Conservation (phyloP, 2,329 filamentous ascomycete genomes). For the Blastomyces silverae region DNA sequence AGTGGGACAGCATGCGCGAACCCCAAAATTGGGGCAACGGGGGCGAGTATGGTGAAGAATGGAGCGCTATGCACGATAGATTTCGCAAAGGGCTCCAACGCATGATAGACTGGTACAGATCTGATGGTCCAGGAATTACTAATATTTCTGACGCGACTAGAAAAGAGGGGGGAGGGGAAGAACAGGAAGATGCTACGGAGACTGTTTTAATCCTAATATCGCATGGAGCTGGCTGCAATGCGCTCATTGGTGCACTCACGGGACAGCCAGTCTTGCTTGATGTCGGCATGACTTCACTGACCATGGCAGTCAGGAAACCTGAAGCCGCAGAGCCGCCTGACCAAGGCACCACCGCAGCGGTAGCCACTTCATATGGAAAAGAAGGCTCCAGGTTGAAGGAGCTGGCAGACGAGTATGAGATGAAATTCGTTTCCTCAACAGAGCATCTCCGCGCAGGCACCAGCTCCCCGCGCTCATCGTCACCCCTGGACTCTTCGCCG, state of each 20-base stretch:
- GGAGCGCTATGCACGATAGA: constrained; percentile 88
- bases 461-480: constrained; percentile 25
- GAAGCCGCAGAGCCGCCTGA: constrained; percentile 3
- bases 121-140: constrained; percentile 35
- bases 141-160: constrained; percentile 15
- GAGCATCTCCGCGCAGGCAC: constrained; percentile 53
- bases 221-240: constrained; percentile 93
- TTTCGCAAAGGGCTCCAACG: constrained; percentile 73
- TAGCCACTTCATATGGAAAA: neutral
- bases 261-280: constrained; percentile 87
- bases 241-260: constrained; percentile 83
- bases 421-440: constrained; percentile 54
- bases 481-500: constrained; percentile 24
- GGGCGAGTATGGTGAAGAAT: constrained; percentile 84
- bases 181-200: constrained; percentile 55
- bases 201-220: constrained; percentile 82
- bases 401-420: constrained; percentile 46
- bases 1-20: constrained; percentile 85
- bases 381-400: constrained; percentile 22
- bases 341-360: neutral
- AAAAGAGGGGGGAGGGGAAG: constrained; percentile 47
- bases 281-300: constrained; percentile 82
- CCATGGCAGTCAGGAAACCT: constrained; percentile 66
- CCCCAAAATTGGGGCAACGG: constrained; percentile 80
- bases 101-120: constrained; percentile 75